Evolutionary conservation across 2,329 filamentous ascomycete genomes (phyloP).

Genomic region (Trichophyton rubrum): DNA sequence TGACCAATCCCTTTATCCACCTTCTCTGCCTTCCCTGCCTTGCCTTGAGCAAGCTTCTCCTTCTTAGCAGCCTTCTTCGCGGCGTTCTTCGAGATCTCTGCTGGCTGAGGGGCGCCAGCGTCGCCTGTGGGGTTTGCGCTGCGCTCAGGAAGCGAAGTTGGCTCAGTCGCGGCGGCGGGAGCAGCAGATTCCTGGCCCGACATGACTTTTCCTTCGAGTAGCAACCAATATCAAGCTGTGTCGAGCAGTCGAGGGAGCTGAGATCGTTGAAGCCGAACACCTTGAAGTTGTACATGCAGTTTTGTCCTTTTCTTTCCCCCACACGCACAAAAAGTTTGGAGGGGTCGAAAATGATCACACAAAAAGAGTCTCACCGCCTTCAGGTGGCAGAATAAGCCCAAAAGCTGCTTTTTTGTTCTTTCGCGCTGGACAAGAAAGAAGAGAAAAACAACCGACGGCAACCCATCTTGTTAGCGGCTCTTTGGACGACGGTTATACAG

Average conservation of each 20-base stretch:
- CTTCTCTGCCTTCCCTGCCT: conserved; percentile 24
- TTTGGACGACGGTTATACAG: not conserved
- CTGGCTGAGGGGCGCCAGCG: conserved; percentile 17
- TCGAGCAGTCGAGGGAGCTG: no score
- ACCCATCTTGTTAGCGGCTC: not conserved
- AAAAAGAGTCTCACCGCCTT: conserved; percentile 25
- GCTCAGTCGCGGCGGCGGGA: conserved; percentile 19
- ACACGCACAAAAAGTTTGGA: not conserved
- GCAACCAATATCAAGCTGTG: not conserved
- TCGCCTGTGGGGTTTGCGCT: conserved; percentile 27
- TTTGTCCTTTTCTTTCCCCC: not conserved
- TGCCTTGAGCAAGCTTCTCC: conserved; percentile 32
- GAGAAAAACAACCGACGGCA: not conserved
- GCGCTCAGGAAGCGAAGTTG: conserved; percentile 26
- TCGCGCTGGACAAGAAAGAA: not conserved
- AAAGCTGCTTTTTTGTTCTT: not conserved
- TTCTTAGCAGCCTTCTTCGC: conserved; percentile 40
- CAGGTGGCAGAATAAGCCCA: conserved; percentile 25
- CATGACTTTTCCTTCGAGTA: conserved; percentile 5
- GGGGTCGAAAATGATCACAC: conserved; percentile 6
- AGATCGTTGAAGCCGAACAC: no score
- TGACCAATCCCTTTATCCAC: conserved; percentile 31
- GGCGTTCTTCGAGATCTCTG: conserved; percentile 30
- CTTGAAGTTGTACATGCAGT: no score
- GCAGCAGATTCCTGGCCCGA: conserved; percentile 10